Conservation (phyloP, 495 filamentous ascomycete genomes). For the Bombardia bombarda region DNA sequence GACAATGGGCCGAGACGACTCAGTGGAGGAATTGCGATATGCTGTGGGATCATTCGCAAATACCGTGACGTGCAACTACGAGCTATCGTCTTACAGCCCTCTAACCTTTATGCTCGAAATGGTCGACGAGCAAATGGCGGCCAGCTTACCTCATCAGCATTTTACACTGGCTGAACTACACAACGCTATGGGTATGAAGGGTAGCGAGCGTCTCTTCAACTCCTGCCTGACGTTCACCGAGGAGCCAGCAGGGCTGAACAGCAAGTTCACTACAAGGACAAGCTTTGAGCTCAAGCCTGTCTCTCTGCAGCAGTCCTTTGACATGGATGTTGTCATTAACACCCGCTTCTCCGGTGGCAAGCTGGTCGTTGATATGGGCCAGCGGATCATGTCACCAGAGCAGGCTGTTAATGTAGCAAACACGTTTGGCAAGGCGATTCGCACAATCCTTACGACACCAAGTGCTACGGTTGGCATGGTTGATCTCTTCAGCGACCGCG, state of each 20-base stretch:
- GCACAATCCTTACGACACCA: constrained; percentile 29
- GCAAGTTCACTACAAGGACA: constrained; percentile 27
- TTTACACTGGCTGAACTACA: constrained; percentile 34
- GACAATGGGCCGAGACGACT: constrained; percentile 32
- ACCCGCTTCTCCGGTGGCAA: constrained; percentile 27
- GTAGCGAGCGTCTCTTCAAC: constrained; percentile 34
- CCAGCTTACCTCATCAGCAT: constrained; percentile 31
- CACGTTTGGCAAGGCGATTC: constrained; percentile 36
- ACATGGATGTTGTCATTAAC: constrained; percentile 35
- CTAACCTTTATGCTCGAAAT: constrained; percentile 24
- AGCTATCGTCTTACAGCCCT: constrained; percentile 21
- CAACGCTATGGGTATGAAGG: constrained; percentile 35
- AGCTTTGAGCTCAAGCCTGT: constrained; percentile 26
- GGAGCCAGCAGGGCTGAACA: constrained; percentile 27
- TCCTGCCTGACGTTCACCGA: constrained; percentile 39
- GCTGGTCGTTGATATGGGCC: constrained; percentile 34
- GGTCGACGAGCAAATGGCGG: constrained; percentile 26
- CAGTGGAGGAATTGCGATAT: constrained; percentile 24
- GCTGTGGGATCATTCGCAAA: constrained; percentile 39
- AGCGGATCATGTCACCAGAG: constrained; percentile 32
- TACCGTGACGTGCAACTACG: constrained; percentile 26
- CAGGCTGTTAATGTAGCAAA: constrained; percentile 33
- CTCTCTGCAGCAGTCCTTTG: constrained; percentile 36
- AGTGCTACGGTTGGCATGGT: constrained; percentile 25
- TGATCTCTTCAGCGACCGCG: constrained; percentile 36